Evolutionary conservation across 768 basidiomycete genomes (phyloP), one percentile per base, ranked within the genome.

Genomic region (Boletus patriciae): DNA sequence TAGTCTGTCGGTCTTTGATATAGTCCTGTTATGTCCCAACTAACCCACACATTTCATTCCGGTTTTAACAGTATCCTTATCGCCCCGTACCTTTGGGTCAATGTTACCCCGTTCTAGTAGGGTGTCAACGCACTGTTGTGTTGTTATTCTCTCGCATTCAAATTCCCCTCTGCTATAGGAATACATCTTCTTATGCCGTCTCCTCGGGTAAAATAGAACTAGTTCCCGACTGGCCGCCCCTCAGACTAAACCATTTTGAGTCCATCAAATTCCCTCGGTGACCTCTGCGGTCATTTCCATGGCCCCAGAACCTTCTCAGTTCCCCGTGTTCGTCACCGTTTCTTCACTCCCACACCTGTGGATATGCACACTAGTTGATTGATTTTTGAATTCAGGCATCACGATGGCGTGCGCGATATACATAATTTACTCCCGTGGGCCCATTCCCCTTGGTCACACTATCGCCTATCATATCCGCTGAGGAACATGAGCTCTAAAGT

Each of bases 221-320:
- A 1, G 50, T 43, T 59, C 51, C 49, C 45, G 54, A 50, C 27
- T 44, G 45, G 15, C 37, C 52, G 46, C 38, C 55, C 53, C 27
- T 29, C 45, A 49, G 15, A 25, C 68, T 67, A 67, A 50, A 52
- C 67, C 57, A 49, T 62, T 57, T 58, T 11, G 23, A 60, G 50
- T 31, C 13, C 47, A 43, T 43, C 42, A 46, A 60, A 58, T 57
- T 62, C 50, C 58, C 57, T 40, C 46, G 27, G 43, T 10, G 18
- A 46, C 36, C 41, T 6, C 19, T 9, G 46, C 38, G 31, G 34
- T 47, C 21, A 34, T 18, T 50, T 62, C 34, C 50, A 43, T 42
- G 27, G 37, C 15, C 37, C 18, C 40, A 27, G 34, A 41, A 55
- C 34, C 42, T 38, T 49, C 25, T 43, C 50, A 60, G 47, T 55